phyloP scores from a whole-genome alignment of 2,329 filamentous ascomycete genomes.

The Trichoderma arundinaceum region DNA sequence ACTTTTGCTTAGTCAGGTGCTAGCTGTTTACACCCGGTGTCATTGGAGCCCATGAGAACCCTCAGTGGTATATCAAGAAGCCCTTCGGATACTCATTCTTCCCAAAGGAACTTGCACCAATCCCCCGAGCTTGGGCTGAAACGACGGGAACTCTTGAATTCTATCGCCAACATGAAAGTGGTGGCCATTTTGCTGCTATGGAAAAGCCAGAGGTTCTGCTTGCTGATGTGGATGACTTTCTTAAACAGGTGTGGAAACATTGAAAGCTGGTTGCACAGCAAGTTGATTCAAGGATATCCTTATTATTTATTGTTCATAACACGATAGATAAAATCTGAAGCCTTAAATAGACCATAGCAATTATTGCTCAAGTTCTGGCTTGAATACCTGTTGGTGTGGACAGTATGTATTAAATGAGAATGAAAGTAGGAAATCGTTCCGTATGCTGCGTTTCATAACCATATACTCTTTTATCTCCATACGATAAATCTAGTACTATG shows the following conservation, averaged over 20 bases:
- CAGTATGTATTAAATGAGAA: no score
- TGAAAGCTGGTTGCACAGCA: background rate
- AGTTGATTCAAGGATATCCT: no score
- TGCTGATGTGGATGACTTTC: conserved; percentile 25
- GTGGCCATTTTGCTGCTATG: conserved; percentile 25
- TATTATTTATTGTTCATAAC: background rate
- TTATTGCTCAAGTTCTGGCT: no score
- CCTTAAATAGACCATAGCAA: no score
- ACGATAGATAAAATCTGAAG: background rate
- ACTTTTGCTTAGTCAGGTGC: no score
- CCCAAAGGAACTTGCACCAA: conserved; percentile 15
- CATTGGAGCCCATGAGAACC: conserved; percentile 16
- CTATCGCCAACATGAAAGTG: conserved; percentile 17
- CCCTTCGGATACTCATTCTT: conserved; percentile 24
- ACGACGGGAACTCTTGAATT: conserved; percentile 10
- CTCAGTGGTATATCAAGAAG: conserved; percentile 20
- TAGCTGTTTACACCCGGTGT: conserved; percentile 16
- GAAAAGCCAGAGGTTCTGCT: conserved; percentile 16
- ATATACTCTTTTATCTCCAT: no score
- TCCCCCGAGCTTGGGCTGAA: conserved; percentile 11
- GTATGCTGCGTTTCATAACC: no score
- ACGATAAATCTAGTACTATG: no score
- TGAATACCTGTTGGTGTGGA: no score
- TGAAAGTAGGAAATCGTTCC: no score
- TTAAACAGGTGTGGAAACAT: background rate